Percentiles rank a stretch among this genome's conserved stretches.
phyloP scores from a whole-genome alignment of 2,329 filamentous ascomycete genomes.

The Phialemoniopsis sp. region DNA sequence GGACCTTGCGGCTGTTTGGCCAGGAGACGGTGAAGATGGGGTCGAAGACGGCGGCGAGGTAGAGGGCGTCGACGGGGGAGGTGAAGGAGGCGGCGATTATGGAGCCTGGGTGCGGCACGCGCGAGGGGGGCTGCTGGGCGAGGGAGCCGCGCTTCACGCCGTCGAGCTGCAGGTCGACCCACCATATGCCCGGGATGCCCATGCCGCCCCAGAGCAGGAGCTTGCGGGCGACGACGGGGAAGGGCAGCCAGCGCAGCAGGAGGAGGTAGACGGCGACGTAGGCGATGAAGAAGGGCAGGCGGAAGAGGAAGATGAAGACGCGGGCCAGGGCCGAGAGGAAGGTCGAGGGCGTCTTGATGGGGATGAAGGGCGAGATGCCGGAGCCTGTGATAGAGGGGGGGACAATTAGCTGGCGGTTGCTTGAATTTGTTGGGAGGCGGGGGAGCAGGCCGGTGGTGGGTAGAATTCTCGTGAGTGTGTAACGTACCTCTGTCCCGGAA shows the following conservation, averaged over 20 bases:
- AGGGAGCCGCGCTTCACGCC: slow-evolving; percentile 90
- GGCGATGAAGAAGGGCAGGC: slow-evolving; percentile 71
- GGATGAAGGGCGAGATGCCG: slow-evolving; percentile 93
- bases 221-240: slow-evolving; percentile 64
- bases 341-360: slow-evolving; percentile 61
- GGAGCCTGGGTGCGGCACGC: slow-evolving; percentile 73
- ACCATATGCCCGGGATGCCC: slow-evolving; percentile 90
- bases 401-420: slow-evolving; percentile 1
- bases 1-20: slow-evolving; percentile 68
- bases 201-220: slow-evolving; percentile 83
- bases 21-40: slow-evolving; percentile 89
- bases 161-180: slow-evolving; percentile 97
- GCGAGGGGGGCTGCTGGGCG: slow-evolving; percentile 65
- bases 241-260: slow-evolving; percentile 76
- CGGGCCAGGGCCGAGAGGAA: slow-evolving; percentile 61
- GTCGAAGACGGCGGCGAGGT: slow-evolving; percentile 93
- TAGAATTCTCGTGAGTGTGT: background rate
- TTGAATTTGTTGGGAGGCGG: background rate
- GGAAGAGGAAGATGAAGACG: slow-evolving; percentile 71
- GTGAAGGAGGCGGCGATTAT: slow-evolving; percentile 90
- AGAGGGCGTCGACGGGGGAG: slow-evolving; percentile 87
- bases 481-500: slow-evolving; percentile 79
- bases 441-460: background rate
- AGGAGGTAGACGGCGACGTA: slow-evolving; percentile 70
- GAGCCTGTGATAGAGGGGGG: slow-evolving; percentile 58